These are phyloP conservation scores for Usnea hakonensis DNA, from an alignment of 495 filamentous ascomycete species.

Conservation along the genomic window DNA sequence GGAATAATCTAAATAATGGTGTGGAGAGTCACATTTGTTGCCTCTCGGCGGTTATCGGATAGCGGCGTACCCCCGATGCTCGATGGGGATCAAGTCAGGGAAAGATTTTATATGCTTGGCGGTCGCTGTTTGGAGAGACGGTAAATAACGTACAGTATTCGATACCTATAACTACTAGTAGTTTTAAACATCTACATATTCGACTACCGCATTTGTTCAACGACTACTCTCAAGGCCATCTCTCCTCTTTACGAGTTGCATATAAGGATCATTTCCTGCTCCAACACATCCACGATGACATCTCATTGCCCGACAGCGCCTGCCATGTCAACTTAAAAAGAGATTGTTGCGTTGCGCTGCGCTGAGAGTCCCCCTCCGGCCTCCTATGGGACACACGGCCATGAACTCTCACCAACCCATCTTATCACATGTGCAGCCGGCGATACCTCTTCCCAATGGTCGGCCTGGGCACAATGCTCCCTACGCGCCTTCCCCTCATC, in stretches of 20 bases:
- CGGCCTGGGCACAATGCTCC: slow-evolving; percentile 44
- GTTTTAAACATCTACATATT: not conserved
- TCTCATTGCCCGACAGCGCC: not conserved
- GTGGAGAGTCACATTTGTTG: too few relatives aligned
- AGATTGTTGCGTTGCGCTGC: slow-evolving; percentile 18
- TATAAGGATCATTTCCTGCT: not conserved
- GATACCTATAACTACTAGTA: not conserved
- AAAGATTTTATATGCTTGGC: too few relatives aligned
- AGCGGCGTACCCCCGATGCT: too few relatives aligned
- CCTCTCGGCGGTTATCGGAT: too few relatives aligned
- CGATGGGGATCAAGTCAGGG: too few relatives aligned
- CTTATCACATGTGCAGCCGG: slow-evolving; percentile 49
- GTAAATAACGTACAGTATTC: not conserved
- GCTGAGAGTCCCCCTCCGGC: slow-evolving; percentile 43
- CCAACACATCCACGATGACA: slow-evolving; percentile 23
- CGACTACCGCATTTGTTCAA: not conserved
- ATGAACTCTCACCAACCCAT: slow-evolving; percentile 51
- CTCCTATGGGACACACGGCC: slow-evolving; percentile 23
- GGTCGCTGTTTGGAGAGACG: not conserved
- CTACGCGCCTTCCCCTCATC: slow-evolving; percentile 40
- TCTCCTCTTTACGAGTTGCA: not conserved
- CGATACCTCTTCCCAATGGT: slow-evolving; percentile 38
- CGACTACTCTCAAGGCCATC: not conserved
- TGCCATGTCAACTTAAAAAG: slow-evolving; percentile 10
- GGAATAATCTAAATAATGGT: too few relatives aligned